phyloP scores from a whole-genome alignment of 352 stramenopile species.

The Blastocystis sp. region DNA sequence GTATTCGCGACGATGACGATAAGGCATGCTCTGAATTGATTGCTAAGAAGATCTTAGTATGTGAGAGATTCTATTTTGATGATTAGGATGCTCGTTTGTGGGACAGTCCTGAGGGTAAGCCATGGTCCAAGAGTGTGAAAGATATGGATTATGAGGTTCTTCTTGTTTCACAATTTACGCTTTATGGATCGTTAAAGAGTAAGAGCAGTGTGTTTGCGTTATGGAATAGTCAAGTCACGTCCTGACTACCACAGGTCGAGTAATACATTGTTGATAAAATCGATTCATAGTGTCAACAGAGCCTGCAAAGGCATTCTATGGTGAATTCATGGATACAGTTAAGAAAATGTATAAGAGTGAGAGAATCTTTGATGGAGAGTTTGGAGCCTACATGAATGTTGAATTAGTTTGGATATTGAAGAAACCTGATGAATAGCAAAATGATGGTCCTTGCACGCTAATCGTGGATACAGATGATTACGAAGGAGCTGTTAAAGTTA shows the following conservation, averaged over 20 bases:
- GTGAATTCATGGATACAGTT: constrained; percentile 16
- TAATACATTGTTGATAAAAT: neutral
- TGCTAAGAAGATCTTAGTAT: constrained; percentile 56
- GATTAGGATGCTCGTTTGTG: constrained; percentile 58
- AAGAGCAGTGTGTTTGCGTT: neutral
- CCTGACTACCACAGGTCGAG: constrained; percentile 66
- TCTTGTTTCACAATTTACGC: constrained; percentile 61
- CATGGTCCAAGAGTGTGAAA: constrained; percentile 65
- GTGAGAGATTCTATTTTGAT: neutral
- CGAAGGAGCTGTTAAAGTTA: neutral
- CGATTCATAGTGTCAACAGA: constrained; percentile 39
- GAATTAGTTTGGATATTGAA: neutral
- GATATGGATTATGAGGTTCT: constrained; percentile 67
- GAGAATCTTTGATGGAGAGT: constrained; percentile 35
- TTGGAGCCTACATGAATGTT: constrained; percentile 67
- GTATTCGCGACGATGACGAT: constrained; percentile 65
- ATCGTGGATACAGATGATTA: constrained; percentile 65
- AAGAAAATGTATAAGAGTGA: constrained; percentile 52
- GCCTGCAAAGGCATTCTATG: constrained; percentile 8
- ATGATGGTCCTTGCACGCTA: constrained; percentile 44
- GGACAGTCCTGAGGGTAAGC: constrained; percentile 63
- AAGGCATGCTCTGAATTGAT: constrained; percentile 37
- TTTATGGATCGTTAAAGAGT: constrained; percentile 58
- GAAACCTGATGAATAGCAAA: neutral
- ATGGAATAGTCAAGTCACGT: constrained; percentile 38